phyloP scores from a whole-genome alignment of 2,329 filamentous ascomycete species.

The Calonectria montana region DNA sequence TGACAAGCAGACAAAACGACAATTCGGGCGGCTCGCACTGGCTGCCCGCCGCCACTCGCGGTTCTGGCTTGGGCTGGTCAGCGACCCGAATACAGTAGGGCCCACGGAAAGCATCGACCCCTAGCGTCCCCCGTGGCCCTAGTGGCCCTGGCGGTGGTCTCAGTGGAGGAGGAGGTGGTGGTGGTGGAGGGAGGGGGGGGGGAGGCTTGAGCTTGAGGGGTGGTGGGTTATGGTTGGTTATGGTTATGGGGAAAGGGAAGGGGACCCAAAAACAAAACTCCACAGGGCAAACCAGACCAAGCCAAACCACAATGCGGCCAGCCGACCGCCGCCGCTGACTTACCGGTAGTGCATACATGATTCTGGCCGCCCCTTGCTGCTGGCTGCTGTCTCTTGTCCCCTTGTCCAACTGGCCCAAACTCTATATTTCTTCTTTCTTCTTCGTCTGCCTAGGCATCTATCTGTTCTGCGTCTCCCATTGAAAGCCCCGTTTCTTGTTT shows the following conservation, averaged over 20 bases:
- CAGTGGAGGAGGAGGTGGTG: background rate
- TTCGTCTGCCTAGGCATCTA: background rate
- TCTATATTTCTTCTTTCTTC: background rate
- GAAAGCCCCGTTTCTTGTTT: background rate
- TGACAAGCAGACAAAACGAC: background rate
- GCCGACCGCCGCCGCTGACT: background rate
- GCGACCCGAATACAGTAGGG: background rate
- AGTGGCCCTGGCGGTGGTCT: background rate
- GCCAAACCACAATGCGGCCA: conserved; percentile 1
- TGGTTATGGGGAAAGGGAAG: background rate
- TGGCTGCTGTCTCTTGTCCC: background rate
- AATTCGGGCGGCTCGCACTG: background rate
- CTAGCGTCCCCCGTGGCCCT: background rate
- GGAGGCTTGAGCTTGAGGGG: background rate
- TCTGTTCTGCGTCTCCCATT: background rate
- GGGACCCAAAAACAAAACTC: background rate
- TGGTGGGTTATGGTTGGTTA: background rate
- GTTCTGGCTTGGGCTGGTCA: background rate
- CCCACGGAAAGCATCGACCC: conserved; percentile 1
- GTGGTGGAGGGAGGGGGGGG: background rate
- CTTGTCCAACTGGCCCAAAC: background rate
- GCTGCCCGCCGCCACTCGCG: background rate
- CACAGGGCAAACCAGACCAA: conserved; percentile 1
- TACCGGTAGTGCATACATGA: conserved; percentile 8
- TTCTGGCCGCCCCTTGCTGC: conserved; percentile 1